These are phyloP conservation scores for Paraphoma chrysanthemicola DNA, from an alignment of 2,329 filamentous ascomycete genomes.

Conservation along the genomic window DNA sequence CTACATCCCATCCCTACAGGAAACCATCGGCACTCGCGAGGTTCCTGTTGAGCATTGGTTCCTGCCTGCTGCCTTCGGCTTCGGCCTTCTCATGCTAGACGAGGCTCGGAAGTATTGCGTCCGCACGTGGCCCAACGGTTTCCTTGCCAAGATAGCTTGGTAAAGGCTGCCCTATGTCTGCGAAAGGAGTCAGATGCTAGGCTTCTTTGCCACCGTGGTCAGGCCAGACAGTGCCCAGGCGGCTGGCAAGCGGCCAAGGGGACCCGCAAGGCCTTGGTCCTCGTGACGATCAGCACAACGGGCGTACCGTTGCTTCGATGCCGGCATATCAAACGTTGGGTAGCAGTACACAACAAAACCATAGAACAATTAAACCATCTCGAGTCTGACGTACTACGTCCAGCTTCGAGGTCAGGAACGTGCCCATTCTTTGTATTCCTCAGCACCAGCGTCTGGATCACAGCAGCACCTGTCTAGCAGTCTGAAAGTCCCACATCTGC, in stretches of 20 bases:
- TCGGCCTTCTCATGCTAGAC: conserved; percentile 69
- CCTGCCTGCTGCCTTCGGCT: conserved; percentile 74
- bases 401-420: background rate
- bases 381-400: conserved; percentile 1
- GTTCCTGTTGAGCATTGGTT: conserved; percentile 80
- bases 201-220: background rate
- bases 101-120: conserved; percentile 71
- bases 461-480: background rate
- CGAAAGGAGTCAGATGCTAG: background rate
- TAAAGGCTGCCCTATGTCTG: conserved; percentile 40
- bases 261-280: background rate
- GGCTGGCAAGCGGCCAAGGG: background rate
- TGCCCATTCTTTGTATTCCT: conserved; percentile 25
- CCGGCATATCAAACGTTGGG: conserved; percentile 5
- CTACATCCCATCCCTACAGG: conserved; percentile 72
- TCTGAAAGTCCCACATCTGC: conserved; percentile 9
- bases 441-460: conserved; percentile 24
- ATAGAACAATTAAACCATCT: conserved; percentile 1
- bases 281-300: background rate
- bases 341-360: background rate
- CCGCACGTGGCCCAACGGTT: conserved; percentile 64
- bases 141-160: conserved; percentile 70
- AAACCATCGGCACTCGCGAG: conserved; percentile 64
- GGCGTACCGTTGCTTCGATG: conserved; percentile 1
- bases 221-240: background rate